Evolutionary conservation across 345 rosid species (phyloP).

Genomic region (Boechera divaricarpa): DNA sequence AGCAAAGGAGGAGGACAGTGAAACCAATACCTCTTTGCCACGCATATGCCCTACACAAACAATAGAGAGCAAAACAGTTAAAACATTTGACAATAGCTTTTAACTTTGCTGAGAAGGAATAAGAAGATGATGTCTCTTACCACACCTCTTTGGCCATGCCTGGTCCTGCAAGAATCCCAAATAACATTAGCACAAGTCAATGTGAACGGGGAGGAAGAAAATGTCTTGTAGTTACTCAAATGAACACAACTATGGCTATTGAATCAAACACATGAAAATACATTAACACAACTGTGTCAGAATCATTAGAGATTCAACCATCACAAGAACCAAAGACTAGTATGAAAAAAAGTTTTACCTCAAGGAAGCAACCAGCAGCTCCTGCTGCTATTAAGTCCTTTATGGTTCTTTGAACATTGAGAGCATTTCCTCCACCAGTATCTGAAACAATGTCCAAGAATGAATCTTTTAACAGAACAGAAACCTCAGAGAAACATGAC

Average conservation of each 20-base stretch:
- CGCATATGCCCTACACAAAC: conserved; percentile 54
- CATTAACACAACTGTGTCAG: not conserved
- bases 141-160: conserved; percentile 71
- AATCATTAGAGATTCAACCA: not conserved
- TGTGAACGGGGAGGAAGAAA: not conserved
- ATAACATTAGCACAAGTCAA: conserved; percentile 19
- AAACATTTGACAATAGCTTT: conserved; percentile 11
- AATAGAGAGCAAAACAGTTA: not conserved
- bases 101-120: conserved; percentile 3
- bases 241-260: not conserved
- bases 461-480: not conserved
- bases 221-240: conserved; percentile 1
- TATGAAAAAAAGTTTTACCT: conserved; percentile 42
- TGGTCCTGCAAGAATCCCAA: conserved; percentile 51
- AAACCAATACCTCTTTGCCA: conserved; percentile 57
- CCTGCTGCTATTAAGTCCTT: conserved; percentile 65
- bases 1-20: conserved; percentile 8
- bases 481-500: not conserved
- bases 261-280: not conserved
- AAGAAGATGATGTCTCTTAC: conserved; percentile 39
- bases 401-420: conserved; percentile 59
- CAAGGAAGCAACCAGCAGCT: conserved; percentile 69
- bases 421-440: conserved; percentile 59
- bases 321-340: not conserved
- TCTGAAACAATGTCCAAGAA: conserved; percentile 1